Base-by-base conservation (phyloP, 2,329 filamentous ascomycete genomes). In the Monilinia polystroma region DNA sequence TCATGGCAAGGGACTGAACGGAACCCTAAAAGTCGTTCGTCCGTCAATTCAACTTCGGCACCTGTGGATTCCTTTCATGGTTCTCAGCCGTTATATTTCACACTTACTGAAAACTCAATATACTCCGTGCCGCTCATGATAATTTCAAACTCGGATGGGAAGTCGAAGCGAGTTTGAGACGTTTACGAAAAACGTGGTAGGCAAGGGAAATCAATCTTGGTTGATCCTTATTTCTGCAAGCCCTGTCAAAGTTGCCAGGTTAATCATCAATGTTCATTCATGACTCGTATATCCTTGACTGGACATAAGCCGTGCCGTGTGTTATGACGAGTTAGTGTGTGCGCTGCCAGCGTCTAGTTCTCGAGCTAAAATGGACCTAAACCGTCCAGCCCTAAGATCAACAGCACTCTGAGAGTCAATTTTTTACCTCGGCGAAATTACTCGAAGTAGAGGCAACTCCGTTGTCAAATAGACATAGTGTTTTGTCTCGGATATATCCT, bases 391-490 rank as follows among this genome's bases (percentile, higher is more conserved):
- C 57, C 29, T 60, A 49, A 51, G 12, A 23, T 60, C 45, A 51
- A 18, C 7, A 4, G 29, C 23, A 6, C 29, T 35, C 38, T 18
- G 20, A 38, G 18, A 18, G 29, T 49, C 29, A 23, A 35, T 49
- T 16, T 12, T 60, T 10, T 7, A 18, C 11, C 29, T 11, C 57
- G 57, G 57, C 45, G 41, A n/a, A 23, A 4, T 26, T 38, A 35
- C 57, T 49, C 0, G 16, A 49, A 32, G 16, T 20, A 59, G 26
- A 47, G 32, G 32, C 11, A 29, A 47, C 32, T 47, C 41, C 56
- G 56, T 47, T 59, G 56, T 59, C 56, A 59, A 59, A 59, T 59
- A n/a, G 6, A 47, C 20, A 18, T 59, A 59, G 41, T 49, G 26
- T 49, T 26, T 59, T 5, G 29, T 47, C 26, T 59, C 57, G 43